A percentile compares a stretch with the other conserved stretches of the same genome.
Evolutionary conservation across 2,329 filamentous ascomycete species (phyloP).

Genomic region (Botrytis cinerea): DNA sequence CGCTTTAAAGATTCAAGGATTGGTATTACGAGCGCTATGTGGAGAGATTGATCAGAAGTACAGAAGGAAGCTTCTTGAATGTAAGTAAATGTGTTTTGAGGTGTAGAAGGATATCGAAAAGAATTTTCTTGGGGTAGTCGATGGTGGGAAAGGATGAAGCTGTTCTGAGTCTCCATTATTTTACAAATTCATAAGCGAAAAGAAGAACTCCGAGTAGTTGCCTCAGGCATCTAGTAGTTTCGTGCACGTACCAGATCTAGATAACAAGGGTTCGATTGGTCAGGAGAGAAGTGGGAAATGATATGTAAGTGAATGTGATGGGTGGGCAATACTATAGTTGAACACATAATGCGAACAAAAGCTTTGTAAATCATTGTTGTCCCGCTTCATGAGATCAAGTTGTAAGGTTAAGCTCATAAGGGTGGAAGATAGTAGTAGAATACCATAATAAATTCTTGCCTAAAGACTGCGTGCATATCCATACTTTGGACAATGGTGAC

Average conservation of each 20-base stretch:
- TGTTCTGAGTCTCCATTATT: conserved; percentile 19
- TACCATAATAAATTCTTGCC: too few species aligned
- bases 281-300: not conserved
- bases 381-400: too few species aligned
- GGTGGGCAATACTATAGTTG: not conserved
- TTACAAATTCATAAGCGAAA: conserved; percentile 22
- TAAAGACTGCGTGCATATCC: not conserved
- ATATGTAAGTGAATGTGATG: not conserved
- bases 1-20: conserved; percentile 5
- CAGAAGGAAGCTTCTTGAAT: conserved; percentile 25
- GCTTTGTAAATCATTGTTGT: not conserved
- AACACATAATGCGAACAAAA: not conserved
- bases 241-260: not conserved
- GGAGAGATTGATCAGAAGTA: conserved; percentile 29
- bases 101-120: conserved; percentile 8
- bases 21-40: conserved; percentile 18
- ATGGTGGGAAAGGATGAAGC: conserved; percentile 14
- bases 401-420: too few species aligned
- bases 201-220: not conserved
- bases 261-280: not conserved
- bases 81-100: conserved; percentile 9
- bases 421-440: too few species aligned
- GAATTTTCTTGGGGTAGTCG: conserved; percentile 17
- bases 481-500: not conserved
- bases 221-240: conserved; percentile 1